Evolutionary conservation across 176 grass and related monocot species (phyloP).

Genomic region (Elymus sibiricus): DNA sequence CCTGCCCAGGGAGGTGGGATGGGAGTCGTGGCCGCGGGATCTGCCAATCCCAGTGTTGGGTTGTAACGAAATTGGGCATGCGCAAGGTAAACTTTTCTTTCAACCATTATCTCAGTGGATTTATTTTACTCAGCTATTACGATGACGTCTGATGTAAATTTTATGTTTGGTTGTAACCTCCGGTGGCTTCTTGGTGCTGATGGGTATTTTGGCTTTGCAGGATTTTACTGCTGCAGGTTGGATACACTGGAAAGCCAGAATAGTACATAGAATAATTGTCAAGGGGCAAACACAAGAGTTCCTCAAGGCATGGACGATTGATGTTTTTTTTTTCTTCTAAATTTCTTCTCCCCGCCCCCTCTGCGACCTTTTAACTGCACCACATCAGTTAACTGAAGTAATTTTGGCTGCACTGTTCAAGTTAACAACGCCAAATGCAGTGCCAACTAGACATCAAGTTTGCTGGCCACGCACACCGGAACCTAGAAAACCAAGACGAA

Average conservation of each 20-base stretch:
- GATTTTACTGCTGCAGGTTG: not conserved
- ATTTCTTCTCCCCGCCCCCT: not conserved
- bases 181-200: not conserved
- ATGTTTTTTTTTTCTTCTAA: not conserved
- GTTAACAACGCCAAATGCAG: not conserved
- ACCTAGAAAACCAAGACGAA: too few species aligned
- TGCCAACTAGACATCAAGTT: not conserved
- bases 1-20: conserved; percentile 55
- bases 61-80: conserved; percentile 23
- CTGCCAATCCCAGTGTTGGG: conserved; percentile 68
- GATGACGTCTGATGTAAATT: too few species aligned
- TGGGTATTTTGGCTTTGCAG: not conserved
- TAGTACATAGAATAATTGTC: not conserved
- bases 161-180: not conserved
- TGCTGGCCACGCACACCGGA: too few species aligned
- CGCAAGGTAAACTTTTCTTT: not conserved
- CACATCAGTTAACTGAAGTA: too few species aligned
- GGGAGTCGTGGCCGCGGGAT: conserved; percentile 68
- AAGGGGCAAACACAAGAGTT: not conserved
- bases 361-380: not conserved
- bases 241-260: not conserved
- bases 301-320: not conserved
- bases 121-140: not conserved
- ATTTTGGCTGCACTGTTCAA: not conserved
- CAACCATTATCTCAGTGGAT: not conserved